phyloP scores from a whole-genome alignment of 73 alveolate species.

The Uronychia setigera region DNA sequence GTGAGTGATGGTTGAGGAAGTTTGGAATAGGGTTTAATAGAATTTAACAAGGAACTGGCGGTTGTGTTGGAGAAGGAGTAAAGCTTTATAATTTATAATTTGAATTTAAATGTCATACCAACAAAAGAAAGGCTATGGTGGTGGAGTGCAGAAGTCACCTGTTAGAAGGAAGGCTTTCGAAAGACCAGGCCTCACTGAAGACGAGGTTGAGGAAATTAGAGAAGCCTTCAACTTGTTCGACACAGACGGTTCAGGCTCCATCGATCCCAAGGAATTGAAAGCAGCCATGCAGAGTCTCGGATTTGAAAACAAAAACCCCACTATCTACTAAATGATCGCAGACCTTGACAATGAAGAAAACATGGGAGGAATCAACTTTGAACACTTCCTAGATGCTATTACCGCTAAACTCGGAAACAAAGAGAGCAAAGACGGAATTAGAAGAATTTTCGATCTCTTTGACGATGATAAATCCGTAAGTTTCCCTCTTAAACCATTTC shows the following conservation, averaged over 20 bases:
- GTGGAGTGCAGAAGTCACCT: slow-evolving; percentile 56
- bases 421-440: slow-evolving; percentile 90
- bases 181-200: slow-evolving; percentile 92
- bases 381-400: slow-evolving; percentile 96
- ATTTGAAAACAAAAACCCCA: slow-evolving; percentile 97
- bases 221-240: slow-evolving; percentile 98
- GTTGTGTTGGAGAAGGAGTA: too few species aligned
- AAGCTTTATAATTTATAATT: slow-evolving; percentile 3
- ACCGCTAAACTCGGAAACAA: slow-evolving; percentile 94
- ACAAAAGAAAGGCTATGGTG: slow-evolving; percentile 2
- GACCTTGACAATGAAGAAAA: slow-evolving; percentile 92
- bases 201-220: slow-evolving; percentile 93
- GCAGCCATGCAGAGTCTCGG: slow-evolving; percentile 98
- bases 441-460: slow-evolving; percentile 89
- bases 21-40: too few species aligned
- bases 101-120: slow-evolving; percentile 42
- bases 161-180: slow-evolving; percentile 72
- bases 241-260: slow-evolving; percentile 96
- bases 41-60: too few species aligned
- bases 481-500: background rate
- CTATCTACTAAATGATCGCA: slow-evolving; percentile 96
- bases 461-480: slow-evolving; percentile 83
- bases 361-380: slow-evolving; percentile 94
- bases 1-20: background rate
- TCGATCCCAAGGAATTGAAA: slow-evolving; percentile 97